Evolutionary conservation across 208 protist species (phyloP), one percentile per base, ranked within the genome.

Genomic region (Trypanosoma boissoni): DNA sequence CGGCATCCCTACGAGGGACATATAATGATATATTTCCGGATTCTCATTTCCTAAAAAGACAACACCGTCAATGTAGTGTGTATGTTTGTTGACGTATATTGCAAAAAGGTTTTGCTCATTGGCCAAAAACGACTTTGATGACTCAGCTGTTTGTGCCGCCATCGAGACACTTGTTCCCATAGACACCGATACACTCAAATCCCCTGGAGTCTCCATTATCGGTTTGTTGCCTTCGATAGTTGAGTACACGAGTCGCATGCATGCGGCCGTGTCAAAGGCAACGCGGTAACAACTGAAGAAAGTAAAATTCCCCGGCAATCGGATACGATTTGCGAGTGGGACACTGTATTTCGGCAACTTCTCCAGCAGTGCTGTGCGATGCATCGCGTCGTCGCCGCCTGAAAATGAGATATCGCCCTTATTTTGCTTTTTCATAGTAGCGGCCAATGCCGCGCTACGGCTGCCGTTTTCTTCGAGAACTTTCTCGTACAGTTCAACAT

Each of bases 21-120:
- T 63, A 58, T 91, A 89, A 70, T 96, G 83, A 72, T 92, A 68
- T 23, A 88, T 64, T 27, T 91, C 77, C 14, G 86, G 80, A 3
- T 62, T 43, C 34, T 73, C 78, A 52, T 86, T 89, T 24, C 90
- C 90, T 60, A 94, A 78, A 66, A 91, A 96, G n/a, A 76, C 58
- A 34, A 93, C 57, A 28, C 68, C 76, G 59, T 94, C 85, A 51
- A 96, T 92, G 20, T 66, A 63, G 23, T 78, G 79, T 2, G 72
- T 86, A 24, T 63, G 54, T 21, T 66, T 49, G 65, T 94, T 87
- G 16, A 94, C 53, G 54, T 83, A 94, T 41, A 94, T 76, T 0
- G 69, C 68, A 51, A 94, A 58, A 45, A 87, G 63, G 46, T 74
- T 68, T 41, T 83, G 77, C 42, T 73, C 26, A 31, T 32, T 9